Evolutionary conservation across 2,329 filamentous ascomycete genomes (phyloP), one percentile per base, ranked within the genome.

Genomic region (Ceratocystis destructans): DNA sequence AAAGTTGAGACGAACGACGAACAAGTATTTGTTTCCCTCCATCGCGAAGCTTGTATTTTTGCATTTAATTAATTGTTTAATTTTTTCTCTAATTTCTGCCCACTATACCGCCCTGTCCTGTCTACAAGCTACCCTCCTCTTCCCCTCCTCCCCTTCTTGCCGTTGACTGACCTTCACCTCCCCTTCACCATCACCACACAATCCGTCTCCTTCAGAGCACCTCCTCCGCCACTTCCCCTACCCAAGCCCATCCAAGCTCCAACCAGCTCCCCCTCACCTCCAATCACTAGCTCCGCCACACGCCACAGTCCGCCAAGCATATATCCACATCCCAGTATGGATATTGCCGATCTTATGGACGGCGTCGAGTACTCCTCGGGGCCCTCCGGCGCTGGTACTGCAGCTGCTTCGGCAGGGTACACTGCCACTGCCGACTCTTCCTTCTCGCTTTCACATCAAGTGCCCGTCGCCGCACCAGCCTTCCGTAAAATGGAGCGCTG

Each of bases 341-440:
- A 67, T 28, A 67, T 67, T 61, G 59, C 66, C 57, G 66, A 67
- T 55, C 57, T 67, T 10, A 67, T 67, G 66, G 66, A 67, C 55
- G 66, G 63, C 66, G 66, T 67, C 57, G 55, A 67, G 57, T 66
- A 66, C 64, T 59, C 57, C 44, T 41, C 64, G 25, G 33, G 48
- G 48, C 20, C 48, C 22, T 15, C 15, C 46, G 46, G 46, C n/a
- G n/a, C 33, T 55, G 46, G 53, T 61, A 20, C 45, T 22, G 46
- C 25, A 12, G 33, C 25, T 33, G 61, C 37, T 15, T 41, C 45
- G 12, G 31, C 65, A 25, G 10, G 17, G 5, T 12, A 37, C 57
- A 12, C 17, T 8, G 64, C 41, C n/a, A 33, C 57, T 50, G 45
- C 46, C 25, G 12, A 41, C 28, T 46, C 59, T n/a, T 61, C 44